Conservation (phyloP, 768 basidiomycete species). For the Podaxis sp. region DNA sequence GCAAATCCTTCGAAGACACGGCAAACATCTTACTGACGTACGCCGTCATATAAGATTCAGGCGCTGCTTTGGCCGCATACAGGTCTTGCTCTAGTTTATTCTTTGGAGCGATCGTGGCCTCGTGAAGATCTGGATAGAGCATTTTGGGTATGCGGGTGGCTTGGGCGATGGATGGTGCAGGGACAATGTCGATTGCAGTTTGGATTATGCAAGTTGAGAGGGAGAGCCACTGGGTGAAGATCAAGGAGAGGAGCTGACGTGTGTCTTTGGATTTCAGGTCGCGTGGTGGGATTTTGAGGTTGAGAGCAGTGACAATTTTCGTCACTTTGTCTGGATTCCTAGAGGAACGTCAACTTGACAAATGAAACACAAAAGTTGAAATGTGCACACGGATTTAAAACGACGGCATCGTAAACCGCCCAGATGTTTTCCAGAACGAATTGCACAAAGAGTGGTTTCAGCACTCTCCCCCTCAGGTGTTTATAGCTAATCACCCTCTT, state of each 20-base stretch:
- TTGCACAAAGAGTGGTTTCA: conserved; percentile 97
- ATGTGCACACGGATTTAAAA: conserved; percentile 80
- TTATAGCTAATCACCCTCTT: conserved; percentile 91
- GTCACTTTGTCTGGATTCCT: conserved; percentile 88
- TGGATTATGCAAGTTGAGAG: conserved; percentile 93
- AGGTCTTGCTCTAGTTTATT: conserved; percentile 85
- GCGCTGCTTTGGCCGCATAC: conserved; percentile 63
- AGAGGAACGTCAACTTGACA: conserved; percentile 17
- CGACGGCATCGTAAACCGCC: conserved; percentile 92
- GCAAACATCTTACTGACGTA: conserved; percentile 99
- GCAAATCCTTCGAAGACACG: conserved; percentile 75
- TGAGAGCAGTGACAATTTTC: conserved; percentile 84
- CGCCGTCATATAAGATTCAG: conserved; percentile 66
- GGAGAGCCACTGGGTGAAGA: conserved; percentile 96
- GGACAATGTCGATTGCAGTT: conserved; percentile 90
- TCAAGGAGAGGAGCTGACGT: conserved; percentile 75
- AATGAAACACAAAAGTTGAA: not conserved
- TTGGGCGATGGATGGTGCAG: conserved; percentile 83
- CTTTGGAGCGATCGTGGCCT: conserved; percentile 57
- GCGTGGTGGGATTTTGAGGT: conserved; percentile 80
- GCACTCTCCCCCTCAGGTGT: conserved; percentile 78
- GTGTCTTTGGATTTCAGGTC: conserved; percentile 93
- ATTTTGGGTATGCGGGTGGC: conserved; percentile 84
- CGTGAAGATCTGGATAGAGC: conserved; percentile 79
- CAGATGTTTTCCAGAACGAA: conserved; percentile 97